Evolutionary conservation across 306 rosid genomes (phyloP).

Genomic region (Prinsepia uniflora): DNA sequence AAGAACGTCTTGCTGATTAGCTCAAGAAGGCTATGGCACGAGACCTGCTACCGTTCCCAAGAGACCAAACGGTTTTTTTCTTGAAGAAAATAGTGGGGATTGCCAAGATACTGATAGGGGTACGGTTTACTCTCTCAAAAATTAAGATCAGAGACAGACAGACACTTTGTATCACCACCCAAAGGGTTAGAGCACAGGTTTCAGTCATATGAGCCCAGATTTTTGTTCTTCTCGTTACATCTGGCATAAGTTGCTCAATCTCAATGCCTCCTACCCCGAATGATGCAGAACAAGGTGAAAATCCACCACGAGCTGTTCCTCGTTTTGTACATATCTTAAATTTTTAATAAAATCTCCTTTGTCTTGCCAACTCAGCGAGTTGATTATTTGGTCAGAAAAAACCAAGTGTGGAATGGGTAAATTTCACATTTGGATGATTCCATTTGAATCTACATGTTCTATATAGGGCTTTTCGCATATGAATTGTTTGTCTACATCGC

Average conservation of each 20-base stretch:
- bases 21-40: constrained; percentile 27
- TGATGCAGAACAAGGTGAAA: constrained; percentile 8
- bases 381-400: background rate
- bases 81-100: constrained; percentile 25
- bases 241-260: constrained; percentile 19
- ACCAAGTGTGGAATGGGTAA: background rate
- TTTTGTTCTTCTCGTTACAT: constrained; percentile 27
- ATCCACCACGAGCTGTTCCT: background rate
- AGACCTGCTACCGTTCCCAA: background rate
- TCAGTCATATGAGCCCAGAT: constrained; percentile 32
- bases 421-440: background rate
- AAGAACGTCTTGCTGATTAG: constrained; percentile 75
- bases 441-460: background rate
- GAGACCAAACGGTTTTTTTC: background rate
- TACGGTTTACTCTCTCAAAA: constrained; percentile 7
- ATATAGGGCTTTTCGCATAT: too few relatives aligned
- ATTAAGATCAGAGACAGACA: constrained; percentile 14
- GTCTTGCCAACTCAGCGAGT: background rate
- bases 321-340: constrained; percentile 17
- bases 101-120: constrained; percentile 26
- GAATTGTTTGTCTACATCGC: background rate
- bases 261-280: background rate
- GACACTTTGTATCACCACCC: constrained; percentile 15
- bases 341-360: background rate
- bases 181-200: constrained; percentile 10